Evolutionary conservation across 2,329 filamentous ascomycete species (phyloP), one percentile per base, ranked within the genome.

Genomic region (Hypoxylon sp.): DNA sequence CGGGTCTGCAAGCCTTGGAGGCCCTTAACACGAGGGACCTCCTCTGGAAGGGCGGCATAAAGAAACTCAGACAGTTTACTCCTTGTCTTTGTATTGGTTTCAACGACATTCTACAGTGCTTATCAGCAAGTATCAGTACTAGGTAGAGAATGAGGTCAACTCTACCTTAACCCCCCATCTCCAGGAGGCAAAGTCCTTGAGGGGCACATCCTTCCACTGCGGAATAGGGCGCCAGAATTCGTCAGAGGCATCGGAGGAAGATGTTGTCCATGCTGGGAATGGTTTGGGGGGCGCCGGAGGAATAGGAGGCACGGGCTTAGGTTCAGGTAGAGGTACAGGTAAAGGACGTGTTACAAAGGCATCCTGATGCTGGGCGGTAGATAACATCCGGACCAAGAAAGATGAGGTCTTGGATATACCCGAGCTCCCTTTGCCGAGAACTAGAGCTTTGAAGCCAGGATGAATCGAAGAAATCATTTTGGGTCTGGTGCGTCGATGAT

Each of bases 11-110:
- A 80, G 24, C 78, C 77, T 4, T 59, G 65, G 26, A 73, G 65
- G 0, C 63, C 63, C 59, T 76, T 67, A 67, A 74, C 76, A n/a
- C 72, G 68, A 3, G 85, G 85, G n/a, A 90, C 77, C 2, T 73
- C 73, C 0, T 84, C 80, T 0, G 88, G 88, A 1, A 90, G 76
- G 2, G 84, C 81, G 17, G 80, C 78, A 2, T 79, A 70, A 2
- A 90, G 79, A 64, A 90, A 89, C 2, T 77, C 77, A 29, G 79
- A 71, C 1, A 90, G 79, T 70, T 83, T 85, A 3, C 77, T 65
- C 35, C 81, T 80, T 19, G 81, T 80, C 59, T 83, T 84, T 3
- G 76, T 64, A 35, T 81, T 80, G 22, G 82, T 80, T 61, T 86
- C 82, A 5, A 90, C 80, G 3, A 84, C 82, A 44, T 89, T 86